Percentiles rank a stretch among this genome's conserved stretches.
Evolutionary conservation across 805 yeast species (phyloP).

Genomic region (Candida bentonensis): DNA sequence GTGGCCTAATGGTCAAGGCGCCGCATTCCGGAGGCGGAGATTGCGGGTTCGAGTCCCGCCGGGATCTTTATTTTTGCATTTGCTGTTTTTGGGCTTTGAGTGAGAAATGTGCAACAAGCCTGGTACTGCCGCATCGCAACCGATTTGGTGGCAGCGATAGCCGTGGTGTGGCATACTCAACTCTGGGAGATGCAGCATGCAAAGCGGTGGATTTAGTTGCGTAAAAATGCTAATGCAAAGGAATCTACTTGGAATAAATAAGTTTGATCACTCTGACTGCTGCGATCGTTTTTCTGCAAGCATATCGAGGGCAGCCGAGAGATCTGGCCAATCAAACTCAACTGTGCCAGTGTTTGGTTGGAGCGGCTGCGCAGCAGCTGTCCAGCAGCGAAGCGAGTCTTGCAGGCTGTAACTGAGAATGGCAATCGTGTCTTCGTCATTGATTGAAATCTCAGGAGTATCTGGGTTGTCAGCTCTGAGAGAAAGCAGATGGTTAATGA

Average conservation of each 20-base stretch:
- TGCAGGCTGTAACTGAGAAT: conserved; percentile 1
- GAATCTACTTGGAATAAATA: too few species aligned
- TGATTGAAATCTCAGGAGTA: conserved; percentile 3
- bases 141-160: too few species aligned
- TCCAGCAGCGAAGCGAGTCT: not conserved
- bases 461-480: not conserved
- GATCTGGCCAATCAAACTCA: not conserved
- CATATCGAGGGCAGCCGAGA: not conserved
- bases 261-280: too few species aligned
- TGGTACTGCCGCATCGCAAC: too few species aligned
- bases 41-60: conserved; percentile 76
- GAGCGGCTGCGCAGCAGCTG: not conserved
- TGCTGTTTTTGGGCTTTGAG: not conserved
- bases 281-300: not conserved
- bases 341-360: not conserved
- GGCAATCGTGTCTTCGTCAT: conserved; percentile 9
- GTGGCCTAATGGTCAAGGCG: conserved; percentile 70
- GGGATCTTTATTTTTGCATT: conserved; percentile 29
- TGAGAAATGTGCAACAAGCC: too few species aligned
- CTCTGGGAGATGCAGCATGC: too few species aligned
- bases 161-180: too few species aligned
- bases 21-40: conserved; percentile 58
- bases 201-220: too few species aligned
- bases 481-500: conserved; percentile 3
- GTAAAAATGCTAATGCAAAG: too few species aligned